Percentiles rank a stretch among this genome's conserved stretches.
Conservation (phyloP, 306 rosid genomes). For the Trichosanthes cucumerina region DNA sequence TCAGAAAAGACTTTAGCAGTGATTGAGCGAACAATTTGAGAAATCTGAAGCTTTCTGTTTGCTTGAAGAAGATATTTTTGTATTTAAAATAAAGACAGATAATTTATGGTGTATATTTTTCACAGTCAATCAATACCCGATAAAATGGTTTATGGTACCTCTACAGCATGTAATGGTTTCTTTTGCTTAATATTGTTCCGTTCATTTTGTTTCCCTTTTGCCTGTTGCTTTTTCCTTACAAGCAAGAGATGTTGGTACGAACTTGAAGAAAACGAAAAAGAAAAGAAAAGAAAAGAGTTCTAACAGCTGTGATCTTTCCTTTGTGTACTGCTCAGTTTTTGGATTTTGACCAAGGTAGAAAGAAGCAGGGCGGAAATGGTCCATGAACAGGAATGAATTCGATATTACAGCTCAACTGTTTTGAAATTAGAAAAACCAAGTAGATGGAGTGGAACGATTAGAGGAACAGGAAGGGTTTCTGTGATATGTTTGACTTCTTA, state of each 20-base stretch:
- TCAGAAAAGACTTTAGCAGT: constrained; percentile 3
- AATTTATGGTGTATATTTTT: constrained; percentile 11
- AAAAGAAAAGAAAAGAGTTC: background rate
- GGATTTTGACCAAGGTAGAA: background rate
- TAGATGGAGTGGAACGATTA: background rate
- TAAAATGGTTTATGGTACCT: constrained; percentile 4
- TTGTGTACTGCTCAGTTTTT: background rate
- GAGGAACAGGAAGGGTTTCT: background rate
- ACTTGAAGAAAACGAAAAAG: background rate
- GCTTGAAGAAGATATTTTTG: constrained; percentile 13
- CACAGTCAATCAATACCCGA: constrained; percentile 9
- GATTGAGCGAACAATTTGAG: background rate
- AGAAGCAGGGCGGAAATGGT: background rate
- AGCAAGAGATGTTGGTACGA: background rate
- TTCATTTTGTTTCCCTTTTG: background rate
- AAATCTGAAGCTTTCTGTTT: constrained; percentile 12
- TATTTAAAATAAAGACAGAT: constrained; percentile 10
- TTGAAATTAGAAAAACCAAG: background rate
- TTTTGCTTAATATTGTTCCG: background rate
- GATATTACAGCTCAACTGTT: background rate
- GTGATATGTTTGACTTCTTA: background rate
- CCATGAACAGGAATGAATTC: background rate
- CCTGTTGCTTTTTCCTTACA: background rate
- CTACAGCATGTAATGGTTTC: background rate
- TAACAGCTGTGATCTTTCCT: background rate